Evolutionary conservation across 2,329 filamentous ascomycete genomes (phyloP).

Genomic region (Fusarium tuaranense): DNA sequence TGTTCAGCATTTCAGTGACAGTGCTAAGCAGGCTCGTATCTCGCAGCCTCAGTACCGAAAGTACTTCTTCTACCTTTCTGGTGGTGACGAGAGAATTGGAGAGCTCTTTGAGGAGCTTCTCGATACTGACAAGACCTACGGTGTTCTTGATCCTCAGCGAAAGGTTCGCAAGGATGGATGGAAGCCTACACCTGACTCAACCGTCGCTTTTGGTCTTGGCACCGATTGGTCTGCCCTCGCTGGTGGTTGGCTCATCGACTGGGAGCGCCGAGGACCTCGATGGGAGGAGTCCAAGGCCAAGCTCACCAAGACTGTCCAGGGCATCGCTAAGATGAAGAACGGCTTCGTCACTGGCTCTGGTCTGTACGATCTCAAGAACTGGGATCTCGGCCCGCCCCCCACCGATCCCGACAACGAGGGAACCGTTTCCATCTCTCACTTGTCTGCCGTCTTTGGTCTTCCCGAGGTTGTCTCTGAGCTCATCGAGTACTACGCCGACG

Average conservation of each 20-base stretch:
- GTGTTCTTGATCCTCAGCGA: constrained; percentile 65
- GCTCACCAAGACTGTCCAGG: constrained; percentile 59
- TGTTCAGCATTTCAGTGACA: constrained; percentile 71
- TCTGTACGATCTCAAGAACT: constrained; percentile 62
- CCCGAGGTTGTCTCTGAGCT: constrained; percentile 69
- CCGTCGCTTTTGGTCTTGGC: constrained; percentile 64
- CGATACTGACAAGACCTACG: constrained; percentile 65
- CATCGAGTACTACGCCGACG: constrained; percentile 60
- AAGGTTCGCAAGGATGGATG: constrained; percentile 68
- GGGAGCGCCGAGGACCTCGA: constrained; percentile 66
- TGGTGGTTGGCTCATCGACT: constrained; percentile 69
- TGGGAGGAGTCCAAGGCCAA: constrained; percentile 65
- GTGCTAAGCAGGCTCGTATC: constrained; percentile 71
- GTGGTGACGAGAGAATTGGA: constrained; percentile 68
- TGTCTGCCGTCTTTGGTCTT: constrained; percentile 69
- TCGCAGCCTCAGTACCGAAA: constrained; percentile 67
- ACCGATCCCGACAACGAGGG: constrained; percentile 65
- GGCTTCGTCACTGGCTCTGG: constrained; percentile 70
- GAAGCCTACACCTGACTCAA: constrained; percentile 55
- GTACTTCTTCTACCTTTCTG: constrained; percentile 66
- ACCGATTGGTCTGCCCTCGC: constrained; percentile 71
- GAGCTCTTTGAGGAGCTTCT: constrained; percentile 64
- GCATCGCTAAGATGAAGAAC: constrained; percentile 66
- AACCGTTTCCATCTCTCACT: constrained; percentile 63
- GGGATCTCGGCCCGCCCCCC: constrained; percentile 63